Conservation (phyloP, 148 eudicot species). For the Beta vulgaris region DNA sequence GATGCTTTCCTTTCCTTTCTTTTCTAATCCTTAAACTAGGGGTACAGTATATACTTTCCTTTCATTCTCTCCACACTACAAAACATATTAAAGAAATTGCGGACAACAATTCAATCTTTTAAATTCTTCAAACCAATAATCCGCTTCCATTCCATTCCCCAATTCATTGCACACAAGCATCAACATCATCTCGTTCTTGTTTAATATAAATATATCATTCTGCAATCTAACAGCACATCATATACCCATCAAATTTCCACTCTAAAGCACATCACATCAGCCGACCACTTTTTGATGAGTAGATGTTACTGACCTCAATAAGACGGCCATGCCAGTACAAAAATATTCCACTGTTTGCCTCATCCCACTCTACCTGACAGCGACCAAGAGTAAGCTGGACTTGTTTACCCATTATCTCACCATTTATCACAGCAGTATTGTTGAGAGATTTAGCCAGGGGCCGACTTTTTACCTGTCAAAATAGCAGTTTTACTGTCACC, state of each 20-base stretch:
- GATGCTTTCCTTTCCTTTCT: too few relatives aligned
- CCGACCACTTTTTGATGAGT: background rate
- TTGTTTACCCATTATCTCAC: slow-evolving; percentile 45
- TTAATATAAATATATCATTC: too few relatives aligned
- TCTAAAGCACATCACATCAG: background rate
- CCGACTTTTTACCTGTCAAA: slow-evolving; percentile 51
- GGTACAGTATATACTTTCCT: too few relatives aligned
- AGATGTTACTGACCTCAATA: slow-evolving; percentile 50
- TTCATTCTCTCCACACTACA: background rate
- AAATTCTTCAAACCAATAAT: background rate
- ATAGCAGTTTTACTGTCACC: background rate
- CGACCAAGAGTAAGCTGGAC: slow-evolving; percentile 56
- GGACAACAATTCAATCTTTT: background rate
- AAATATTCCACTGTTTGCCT: slow-evolving; percentile 70
- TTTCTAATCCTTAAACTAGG: too few relatives aligned
- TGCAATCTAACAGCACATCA: background rate
- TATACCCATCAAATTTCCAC: background rate
- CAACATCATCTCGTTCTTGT: background rate
- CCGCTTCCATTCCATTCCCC: background rate
- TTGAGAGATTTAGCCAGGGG: slow-evolving; percentile 61
- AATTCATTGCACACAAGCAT: background rate
- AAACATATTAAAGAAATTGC: background rate
- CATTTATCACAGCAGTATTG: slow-evolving; percentile 44
- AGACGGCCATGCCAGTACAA: slow-evolving; percentile 85
- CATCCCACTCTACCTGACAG: slow-evolving; percentile 64